Conservation (phyloP, 331 rosid genomes). For the Rhamnella rubrinervis region DNA sequence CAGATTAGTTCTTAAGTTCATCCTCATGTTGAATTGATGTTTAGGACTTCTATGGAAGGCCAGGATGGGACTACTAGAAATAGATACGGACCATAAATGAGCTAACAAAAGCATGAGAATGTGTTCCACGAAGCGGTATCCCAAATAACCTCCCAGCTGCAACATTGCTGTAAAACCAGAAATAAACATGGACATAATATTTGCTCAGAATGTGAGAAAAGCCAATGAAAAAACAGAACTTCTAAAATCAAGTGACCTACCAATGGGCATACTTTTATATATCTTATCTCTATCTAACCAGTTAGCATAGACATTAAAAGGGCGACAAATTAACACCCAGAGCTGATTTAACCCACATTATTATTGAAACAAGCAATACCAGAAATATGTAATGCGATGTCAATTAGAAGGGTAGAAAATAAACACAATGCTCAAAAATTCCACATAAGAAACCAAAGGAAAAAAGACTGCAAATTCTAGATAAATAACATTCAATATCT, state of each 20-base stretch:
- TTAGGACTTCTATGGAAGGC: slow-evolving; percentile 13
- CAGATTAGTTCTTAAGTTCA: slow-evolving; percentile 6
- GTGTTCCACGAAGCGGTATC: slow-evolving; percentile 94
- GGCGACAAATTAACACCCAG: background rate
- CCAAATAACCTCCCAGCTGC: slow-evolving; percentile 90
- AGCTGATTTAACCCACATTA: background rate
- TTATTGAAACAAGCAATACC: background rate
- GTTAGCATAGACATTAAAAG: no score
- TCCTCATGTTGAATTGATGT: background rate
- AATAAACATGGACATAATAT: slow-evolving; percentile 17
- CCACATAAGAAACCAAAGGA: background rate
- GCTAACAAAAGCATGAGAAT: slow-evolving; percentile 98
- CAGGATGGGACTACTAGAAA: slow-evolving; percentile 18
- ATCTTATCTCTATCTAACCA: background rate
- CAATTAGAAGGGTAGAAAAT: background rate
- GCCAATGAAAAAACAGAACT: background rate
- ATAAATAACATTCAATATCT: background rate
- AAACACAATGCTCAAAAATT: background rate
- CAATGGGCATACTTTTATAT: background rate
- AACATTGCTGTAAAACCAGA: slow-evolving; percentile 60
- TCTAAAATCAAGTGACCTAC: background rate
- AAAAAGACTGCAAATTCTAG: background rate
- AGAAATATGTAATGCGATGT: background rate
- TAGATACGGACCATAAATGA: slow-evolving; percentile 64
- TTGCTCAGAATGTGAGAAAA: slow-evolving; percentile 9